Evolutionary conservation across 352 stramenopile species (phyloP).

Genomic region (Pythium guiyangense): DNA sequence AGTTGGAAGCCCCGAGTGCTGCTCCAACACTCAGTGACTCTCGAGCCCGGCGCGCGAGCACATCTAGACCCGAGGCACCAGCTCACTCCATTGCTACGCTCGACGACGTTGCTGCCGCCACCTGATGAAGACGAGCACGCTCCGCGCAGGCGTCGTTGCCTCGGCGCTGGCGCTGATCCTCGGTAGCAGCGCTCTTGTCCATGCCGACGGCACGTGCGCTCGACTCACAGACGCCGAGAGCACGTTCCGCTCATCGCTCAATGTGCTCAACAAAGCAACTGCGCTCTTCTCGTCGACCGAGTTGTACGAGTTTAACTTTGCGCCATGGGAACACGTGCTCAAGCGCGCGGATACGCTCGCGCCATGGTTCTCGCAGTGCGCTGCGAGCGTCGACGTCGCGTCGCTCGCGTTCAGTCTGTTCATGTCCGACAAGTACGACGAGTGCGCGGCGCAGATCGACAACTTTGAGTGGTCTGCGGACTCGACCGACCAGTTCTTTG

Average conservation of each 20-base stretch:
- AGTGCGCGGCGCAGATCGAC: background rate
- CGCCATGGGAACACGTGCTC: no score
- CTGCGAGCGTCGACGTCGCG: no score
- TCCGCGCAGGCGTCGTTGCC: background rate
- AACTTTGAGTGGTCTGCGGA: background rate
- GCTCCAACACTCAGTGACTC: no score
- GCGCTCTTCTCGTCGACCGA: background rate
- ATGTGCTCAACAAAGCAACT: background rate
- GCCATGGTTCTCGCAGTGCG: no score
- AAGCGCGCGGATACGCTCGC: no score
- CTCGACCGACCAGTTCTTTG: background rate
- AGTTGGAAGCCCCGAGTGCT: no score
- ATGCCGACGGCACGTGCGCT: background rate
- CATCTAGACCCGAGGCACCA: no score
- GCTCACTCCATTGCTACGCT: no score
- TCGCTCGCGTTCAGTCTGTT: background rate
- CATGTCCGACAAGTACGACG: background rate
- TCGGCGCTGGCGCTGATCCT: background rate
- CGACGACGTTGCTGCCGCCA: background rate
- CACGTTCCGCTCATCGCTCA: conserved; percentile 5
- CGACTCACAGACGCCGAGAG: conserved; percentile 3
- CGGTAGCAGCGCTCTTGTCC: background rate
- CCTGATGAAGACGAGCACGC: conserved; percentile 1
- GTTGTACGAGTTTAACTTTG: background rate
- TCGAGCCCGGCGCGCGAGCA: no score